phyloP scores from a whole-genome alignment of 768 basidiomycete genomes.

The Termitomyces sp. region DNA sequence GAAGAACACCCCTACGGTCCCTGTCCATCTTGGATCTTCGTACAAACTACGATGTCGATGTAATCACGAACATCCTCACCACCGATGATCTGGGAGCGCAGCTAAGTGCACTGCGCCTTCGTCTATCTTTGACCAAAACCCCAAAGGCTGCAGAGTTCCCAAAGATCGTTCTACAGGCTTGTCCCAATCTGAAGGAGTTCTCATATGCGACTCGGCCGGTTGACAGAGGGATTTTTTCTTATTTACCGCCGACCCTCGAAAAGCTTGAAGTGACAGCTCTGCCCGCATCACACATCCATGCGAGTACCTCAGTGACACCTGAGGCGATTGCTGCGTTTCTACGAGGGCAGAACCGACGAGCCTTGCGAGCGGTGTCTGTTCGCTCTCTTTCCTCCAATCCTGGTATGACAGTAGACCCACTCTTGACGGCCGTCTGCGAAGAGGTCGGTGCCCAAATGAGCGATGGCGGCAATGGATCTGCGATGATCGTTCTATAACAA shows the following conservation, averaged over 20 bases:
- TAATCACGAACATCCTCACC: slow-evolving; percentile 1
- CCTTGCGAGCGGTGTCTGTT: slow-evolving; percentile 1
- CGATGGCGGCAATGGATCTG: slow-evolving; percentile 7
- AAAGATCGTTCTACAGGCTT: slow-evolving; percentile 1
- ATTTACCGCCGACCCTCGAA: slow-evolving; percentile 4
- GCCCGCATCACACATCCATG: slow-evolving; percentile 4
- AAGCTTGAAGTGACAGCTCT: slow-evolving; percentile 7
- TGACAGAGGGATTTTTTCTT: slow-evolving; percentile 2
- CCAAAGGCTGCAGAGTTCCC: slow-evolving; percentile 1
- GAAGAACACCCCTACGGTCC: slow-evolving; percentile 3
- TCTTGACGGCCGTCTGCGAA: slow-evolving; percentile 5
- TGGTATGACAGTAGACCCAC: slow-evolving; percentile 2
- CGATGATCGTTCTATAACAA: slow-evolving; percentile 3
- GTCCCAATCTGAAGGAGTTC: slow-evolving; percentile 7
- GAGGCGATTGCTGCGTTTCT: slow-evolving; percentile 2
- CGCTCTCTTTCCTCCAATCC: slow-evolving; percentile 2
- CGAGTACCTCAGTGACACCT: slow-evolving; percentile 4
- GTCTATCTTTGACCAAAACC: slow-evolving; percentile 1
- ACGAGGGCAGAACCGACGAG: slow-evolving; percentile 2
- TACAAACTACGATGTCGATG: slow-evolving; percentile 4
- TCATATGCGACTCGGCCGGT: slow-evolving; percentile 5
- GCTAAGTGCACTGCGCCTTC: neutral
- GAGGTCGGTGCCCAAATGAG: slow-evolving; percentile 6
- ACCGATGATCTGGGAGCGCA: slow-evolving; percentile 2
- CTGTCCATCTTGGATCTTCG: slow-evolving; percentile 3